A percentile compares a stretch with the other conserved stretches of the same genome.
Evolutionary conservation across 108 stramenopile genomes (phyloP).

Genomic region (Skeletonema marinoi): DNA sequence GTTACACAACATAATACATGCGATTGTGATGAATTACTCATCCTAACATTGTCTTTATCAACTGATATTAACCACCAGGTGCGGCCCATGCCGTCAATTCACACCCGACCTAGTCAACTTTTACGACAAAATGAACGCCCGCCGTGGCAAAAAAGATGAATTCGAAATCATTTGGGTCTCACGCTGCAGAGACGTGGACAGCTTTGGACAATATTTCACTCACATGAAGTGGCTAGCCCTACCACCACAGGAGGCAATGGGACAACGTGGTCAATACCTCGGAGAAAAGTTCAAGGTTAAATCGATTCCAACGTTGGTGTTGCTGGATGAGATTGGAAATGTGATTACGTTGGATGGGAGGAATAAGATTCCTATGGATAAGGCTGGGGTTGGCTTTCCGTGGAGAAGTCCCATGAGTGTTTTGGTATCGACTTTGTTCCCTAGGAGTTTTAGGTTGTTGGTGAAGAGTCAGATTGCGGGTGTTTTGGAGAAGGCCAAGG

Average conservation of each 20-base stretch:
- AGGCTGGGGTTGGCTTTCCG: slow-evolving; percentile 88
- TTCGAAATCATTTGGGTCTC: slow-evolving; percentile 91
- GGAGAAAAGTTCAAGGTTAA: slow-evolving; percentile 81
- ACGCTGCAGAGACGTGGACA: slow-evolving; percentile 79
- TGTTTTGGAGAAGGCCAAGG: slow-evolving; percentile 31
- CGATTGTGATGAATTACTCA: neutral
- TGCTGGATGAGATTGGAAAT: slow-evolving; percentile 90
- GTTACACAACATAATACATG: neutral
- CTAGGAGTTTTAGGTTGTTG: slow-evolving; percentile 74
- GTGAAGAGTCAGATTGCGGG: slow-evolving; percentile 63
- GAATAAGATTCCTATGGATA: slow-evolving; percentile 83
- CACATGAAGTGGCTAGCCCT: slow-evolving; percentile 91
- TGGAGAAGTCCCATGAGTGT: slow-evolving; percentile 82
- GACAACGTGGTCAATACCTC: slow-evolving; percentile 69
- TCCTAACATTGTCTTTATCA: neutral
- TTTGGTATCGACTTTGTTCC: slow-evolving; percentile 66
- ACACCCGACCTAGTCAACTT: slow-evolving; percentile 89
- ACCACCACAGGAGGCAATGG: slow-evolving; percentile 85
- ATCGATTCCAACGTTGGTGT: slow-evolving; percentile 78
- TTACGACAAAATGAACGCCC: slow-evolving; percentile 83
- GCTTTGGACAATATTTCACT: slow-evolving; percentile 88
- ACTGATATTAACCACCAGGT: slow-evolving; percentile 33
- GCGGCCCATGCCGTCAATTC: slow-evolving; percentile 90
- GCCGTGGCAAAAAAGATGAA: slow-evolving; percentile 74
- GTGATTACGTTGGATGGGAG: slow-evolving; percentile 83